Evolutionary conservation across 129 eudicot species (phyloP), one percentile per base, ranked within the genome.

Genomic region (Centella asiatica): DNA sequence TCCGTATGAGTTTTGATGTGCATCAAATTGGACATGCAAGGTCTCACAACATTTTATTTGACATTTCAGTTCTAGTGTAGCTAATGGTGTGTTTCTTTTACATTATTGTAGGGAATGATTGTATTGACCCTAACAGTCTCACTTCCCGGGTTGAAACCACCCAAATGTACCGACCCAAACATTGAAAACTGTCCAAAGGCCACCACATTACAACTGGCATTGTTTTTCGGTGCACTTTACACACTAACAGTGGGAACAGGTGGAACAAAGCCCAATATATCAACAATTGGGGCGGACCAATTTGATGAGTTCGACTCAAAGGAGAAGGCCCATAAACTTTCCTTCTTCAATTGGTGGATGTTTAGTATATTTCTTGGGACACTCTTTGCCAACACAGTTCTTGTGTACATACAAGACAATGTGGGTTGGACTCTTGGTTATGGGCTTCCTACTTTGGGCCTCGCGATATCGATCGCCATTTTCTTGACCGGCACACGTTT

Each of bases 301-400:
- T 89, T 89, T 13, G 97, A 89, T 7, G 90, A 89, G 20, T 82
- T 80, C 60, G 83, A 80, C 27, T 90, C 88, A 1, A 77, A 82
- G 40, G 97, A 89, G 46, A 78, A 80, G 69, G 69, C 72, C 64
- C 97, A 79, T 0, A 88, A 88, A 53, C 87, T 82, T 40, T 82
- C 90, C 4, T 88, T 88, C 75, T 88, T 88, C 68, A 88, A 88
- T 39, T 85, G 95, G 97, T 88, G 97, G 97, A 80, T 81, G 87
- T 88, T 88, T 59, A 82, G 95, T 66, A 75, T 82, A 18, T 85
- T 77, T 34, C 57, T 82, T 2, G 97, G 97, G 13, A 82, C 88
- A 5, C 80, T 89, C 32, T 85, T 89, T 52, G 83, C 94, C 4
- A 83, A 76, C 79, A 80, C 85, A 13, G 74, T 80, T 37, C 78